Percentiles rank a stretch among this genome's conserved stretches.
Conservation (phyloP, 352 stramenopile genomes). For the Globisporangium cederbergense region DNA sequence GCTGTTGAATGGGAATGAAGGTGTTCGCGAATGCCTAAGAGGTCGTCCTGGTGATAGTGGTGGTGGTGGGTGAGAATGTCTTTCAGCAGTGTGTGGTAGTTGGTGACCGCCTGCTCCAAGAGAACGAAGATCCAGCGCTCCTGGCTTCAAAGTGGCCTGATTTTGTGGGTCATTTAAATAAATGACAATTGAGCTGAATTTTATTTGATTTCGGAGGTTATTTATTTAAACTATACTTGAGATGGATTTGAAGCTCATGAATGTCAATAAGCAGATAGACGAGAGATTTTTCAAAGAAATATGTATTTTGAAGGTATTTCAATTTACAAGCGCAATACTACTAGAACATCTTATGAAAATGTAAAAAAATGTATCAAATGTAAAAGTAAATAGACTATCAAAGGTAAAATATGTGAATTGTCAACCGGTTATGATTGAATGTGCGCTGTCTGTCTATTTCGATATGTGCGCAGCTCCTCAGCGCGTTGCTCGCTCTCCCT, state of each 20-base stretch:
- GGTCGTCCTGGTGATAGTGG: no score
- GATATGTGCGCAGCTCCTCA: not conserved
- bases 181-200: not conserved
- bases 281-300: no score
- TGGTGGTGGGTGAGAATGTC: not conserved
- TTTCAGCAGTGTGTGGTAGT: not conserved
- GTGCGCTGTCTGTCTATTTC: not conserved
- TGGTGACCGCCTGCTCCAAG: not conserved
- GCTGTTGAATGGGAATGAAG: not conserved
- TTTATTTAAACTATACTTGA: not conserved
- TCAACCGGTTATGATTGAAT: not conserved
- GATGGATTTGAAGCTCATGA: not conserved
- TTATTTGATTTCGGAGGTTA: no score
- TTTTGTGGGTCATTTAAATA: not conserved
- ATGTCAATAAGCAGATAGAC: not conserved
- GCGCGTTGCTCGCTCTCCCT: not conserved
- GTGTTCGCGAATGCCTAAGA: not conserved
- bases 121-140: not conserved
- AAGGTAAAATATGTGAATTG: not conserved
- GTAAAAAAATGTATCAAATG: no score
- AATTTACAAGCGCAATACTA: no score
- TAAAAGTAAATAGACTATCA: not conserved
- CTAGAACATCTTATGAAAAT: no score
- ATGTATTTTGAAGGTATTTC: no score
- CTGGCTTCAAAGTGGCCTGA: slow-evolving; percentile 5